These are phyloP conservation scores for Candida anutae DNA, from an alignment of 1,139 yeast species.

Conservation along the genomic window DNA sequence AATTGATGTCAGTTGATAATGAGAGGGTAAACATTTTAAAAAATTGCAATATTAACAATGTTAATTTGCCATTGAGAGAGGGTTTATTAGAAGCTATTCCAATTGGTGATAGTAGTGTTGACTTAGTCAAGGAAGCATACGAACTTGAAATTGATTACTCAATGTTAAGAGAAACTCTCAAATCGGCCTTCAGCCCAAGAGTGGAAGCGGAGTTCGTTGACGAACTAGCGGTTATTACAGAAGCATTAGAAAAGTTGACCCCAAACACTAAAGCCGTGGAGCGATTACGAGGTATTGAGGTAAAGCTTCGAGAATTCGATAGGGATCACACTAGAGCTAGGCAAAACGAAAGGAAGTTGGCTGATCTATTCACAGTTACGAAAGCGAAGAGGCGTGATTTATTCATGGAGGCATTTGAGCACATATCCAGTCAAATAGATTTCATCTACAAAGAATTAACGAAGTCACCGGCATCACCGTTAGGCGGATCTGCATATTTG, in stretches of 20 bases:
- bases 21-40: constrained; percentile 58
- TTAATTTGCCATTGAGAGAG: constrained; percentile 54
- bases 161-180: constrained; percentile 38
- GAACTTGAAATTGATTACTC: constrained; percentile 52
- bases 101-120: constrained; percentile 32
- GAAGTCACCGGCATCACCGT: constrained; percentile 53
- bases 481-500: constrained; percentile 90
- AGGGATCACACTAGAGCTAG: constrained; percentile 59
- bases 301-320: constrained; percentile 53
- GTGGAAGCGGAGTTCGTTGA: constrained; percentile 45
- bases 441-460: constrained; percentile 84
- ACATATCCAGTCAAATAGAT: constrained; percentile 67
- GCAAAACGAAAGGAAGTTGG: constrained; percentile 49
- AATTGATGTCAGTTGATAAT: constrained; percentile 45
- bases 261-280: constrained; percentile 81
- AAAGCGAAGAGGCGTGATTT: constrained; percentile 51
- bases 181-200: constrained; percentile 24
- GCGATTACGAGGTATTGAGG: constrained; percentile 63
- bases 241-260: constrained; percentile 53
- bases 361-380: constrained; percentile 51
- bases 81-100: constrained; percentile 51
- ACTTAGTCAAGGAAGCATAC: constrained; percentile 33
- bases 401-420: constrained; percentile 70
- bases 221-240: constrained; percentile 20
- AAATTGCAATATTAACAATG: constrained; percentile 68